Base-by-base conservation (phyloP, 495 filamentous ascomycete genomes). In the Immersiella caudata region DNA sequence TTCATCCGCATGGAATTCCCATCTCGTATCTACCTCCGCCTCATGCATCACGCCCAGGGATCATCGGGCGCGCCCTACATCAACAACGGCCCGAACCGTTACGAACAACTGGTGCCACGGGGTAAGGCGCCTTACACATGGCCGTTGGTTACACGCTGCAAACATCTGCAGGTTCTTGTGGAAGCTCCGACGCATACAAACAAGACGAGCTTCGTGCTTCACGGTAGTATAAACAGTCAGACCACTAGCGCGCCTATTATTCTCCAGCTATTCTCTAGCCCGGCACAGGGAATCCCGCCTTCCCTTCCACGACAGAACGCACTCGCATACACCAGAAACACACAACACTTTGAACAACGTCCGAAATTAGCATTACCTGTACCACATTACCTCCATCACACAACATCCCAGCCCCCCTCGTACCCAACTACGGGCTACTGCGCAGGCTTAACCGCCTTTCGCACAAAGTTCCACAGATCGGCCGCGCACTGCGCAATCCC, bases 401-500 rank as follows among this genome's bases (percentile, higher is more conserved):
- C 40, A 46, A 46, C 40, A 14, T 46, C 40, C 40, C 40, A 14
- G 9, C 40, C 40, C 9, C 16, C 14, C 11, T 36, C 33, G 33
- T 36, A 5, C 33, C 33, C 6, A 36, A 5, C 33, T 6, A 5
- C 33, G n/a, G 6, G 16, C n/a, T 14, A 55, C 20, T 11, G 9
- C 21, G n/a, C 20, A 55, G 11, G 21, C 49, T 55, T 60, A 36
- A 69, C 29, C 35, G 50, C 11, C 25, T 29, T 21, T 21, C 66
- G 46, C 40, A 74, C 70, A 65, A 69, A 74, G 62, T 74, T 76
- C 74, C 74, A 76, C 60, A 76, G 57, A 50, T 72, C 70, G 22
- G 56, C 60, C 21, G 74, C 74, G 52, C 74, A 73, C 62, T 71
- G 61, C 29, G 61, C 46, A 40, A 76, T 50, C 29, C 56, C 69